Evolutionary conservation across 768 basidiomycete genomes (phyloP).

Genomic region (Boletus reticuloceps): DNA sequence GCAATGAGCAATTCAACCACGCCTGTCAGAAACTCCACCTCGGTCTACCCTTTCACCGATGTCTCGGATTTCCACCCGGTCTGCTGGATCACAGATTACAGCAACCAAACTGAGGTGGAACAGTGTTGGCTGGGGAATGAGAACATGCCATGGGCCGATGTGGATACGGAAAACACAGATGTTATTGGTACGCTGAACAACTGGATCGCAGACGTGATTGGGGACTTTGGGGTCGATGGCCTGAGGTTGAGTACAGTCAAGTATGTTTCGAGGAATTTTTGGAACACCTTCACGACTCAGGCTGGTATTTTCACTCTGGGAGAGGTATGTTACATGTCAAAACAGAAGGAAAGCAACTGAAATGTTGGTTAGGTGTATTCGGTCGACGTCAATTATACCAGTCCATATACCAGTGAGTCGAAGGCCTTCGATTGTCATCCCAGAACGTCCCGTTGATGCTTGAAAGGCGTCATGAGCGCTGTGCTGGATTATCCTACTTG

Average conservation of each 20-base stretch:
- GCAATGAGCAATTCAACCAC: slow-evolving; percentile 8
- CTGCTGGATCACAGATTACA: slow-evolving; percentile 42
- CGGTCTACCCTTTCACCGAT: slow-evolving; percentile 31
- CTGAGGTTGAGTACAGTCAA: slow-evolving; percentile 60
- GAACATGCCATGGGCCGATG: slow-evolving; percentile 51
- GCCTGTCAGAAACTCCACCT: slow-evolving; percentile 19
- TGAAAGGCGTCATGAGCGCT: slow-evolving; percentile 39
- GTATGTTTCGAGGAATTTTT: slow-evolving; percentile 53
- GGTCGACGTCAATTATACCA: slow-evolving; percentile 39
- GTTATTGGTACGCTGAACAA: slow-evolving; percentile 43
- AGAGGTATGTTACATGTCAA: slow-evolving; percentile 37
- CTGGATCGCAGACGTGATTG: slow-evolving; percentile 49
- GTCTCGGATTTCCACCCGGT: slow-evolving; percentile 38
- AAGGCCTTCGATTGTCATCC: not conserved
- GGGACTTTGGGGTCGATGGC: slow-evolving; percentile 50
- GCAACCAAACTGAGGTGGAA: slow-evolving; percentile 48
- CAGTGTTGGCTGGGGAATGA: slow-evolving; percentile 61
- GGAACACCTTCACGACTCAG: slow-evolving; percentile 47
- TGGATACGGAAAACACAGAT: slow-evolving; percentile 50
- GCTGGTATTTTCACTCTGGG: slow-evolving; percentile 55
- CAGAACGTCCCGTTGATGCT: not conserved
- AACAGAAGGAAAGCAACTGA: slow-evolving; percentile 18
- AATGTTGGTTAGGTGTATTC: slow-evolving; percentile 36
- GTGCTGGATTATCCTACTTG: slow-evolving; percentile 52
- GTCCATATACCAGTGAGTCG: slow-evolving; percentile 40